A percentile compares a stretch with the other conserved stretches of the same genome.
Evolutionary conservation across 176 grass and related monocot genomes (phyloP).

Genomic region (Secale cereale): DNA sequence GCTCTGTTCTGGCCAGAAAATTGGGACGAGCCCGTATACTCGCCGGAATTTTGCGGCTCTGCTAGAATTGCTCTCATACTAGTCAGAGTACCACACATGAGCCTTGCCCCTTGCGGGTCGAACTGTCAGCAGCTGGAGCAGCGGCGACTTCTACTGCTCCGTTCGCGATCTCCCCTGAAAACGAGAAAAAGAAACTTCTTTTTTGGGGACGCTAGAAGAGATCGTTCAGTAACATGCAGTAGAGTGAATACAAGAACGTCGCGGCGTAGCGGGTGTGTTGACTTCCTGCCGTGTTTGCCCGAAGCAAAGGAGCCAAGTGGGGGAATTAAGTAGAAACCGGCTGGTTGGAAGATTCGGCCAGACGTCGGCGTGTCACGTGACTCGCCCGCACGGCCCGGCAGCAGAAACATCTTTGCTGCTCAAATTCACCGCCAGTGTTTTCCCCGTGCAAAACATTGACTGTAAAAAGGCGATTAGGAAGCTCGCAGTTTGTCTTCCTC

Average conservation of each 20-base stretch:
- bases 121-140: background rate
- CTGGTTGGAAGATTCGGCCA: constrained; percentile 12
- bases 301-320: background rate
- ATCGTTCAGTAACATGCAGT: background rate
- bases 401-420: constrained; percentile 35
- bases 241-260: constrained; percentile 2
- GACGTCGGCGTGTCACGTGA: constrained; percentile 18
- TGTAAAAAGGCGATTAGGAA: background rate
- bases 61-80: too few species aligned
- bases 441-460: background rate
- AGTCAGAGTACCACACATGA: background rate
- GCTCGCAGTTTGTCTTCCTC: too few species aligned
- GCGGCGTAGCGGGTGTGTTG: background rate
- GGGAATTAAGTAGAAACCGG: background rate
- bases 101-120: background rate
- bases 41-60: too few species aligned
- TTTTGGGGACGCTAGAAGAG: background rate
- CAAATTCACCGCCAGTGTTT: constrained; percentile 4
- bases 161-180: background rate
- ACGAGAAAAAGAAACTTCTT: background rate
- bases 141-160: background rate
- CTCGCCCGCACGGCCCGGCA: constrained; percentile 28
- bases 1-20: too few species aligned
- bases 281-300: constrained; percentile 27
- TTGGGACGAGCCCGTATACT: too few species aligned